Conservation (phyloP, 108 stramenopile species). For the Fragilaria crotonensis region DNA sequence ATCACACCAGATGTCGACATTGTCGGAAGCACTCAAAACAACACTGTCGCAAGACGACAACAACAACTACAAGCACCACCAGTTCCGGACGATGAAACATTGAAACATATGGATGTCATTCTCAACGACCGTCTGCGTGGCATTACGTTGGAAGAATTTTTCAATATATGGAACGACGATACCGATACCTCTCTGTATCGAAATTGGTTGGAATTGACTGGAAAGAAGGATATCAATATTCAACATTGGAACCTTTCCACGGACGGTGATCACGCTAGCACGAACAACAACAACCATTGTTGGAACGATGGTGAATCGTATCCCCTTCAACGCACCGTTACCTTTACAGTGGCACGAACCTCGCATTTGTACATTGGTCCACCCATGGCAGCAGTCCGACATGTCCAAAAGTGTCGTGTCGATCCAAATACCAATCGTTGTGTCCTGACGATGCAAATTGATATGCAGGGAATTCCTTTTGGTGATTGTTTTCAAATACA, state of each 20-base stretch:
- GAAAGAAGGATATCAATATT: slow-evolving; percentile 52
- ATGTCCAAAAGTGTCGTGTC: slow-evolving; percentile 60
- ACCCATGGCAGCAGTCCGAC: slow-evolving; percentile 66
- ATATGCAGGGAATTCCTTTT: slow-evolving; percentile 81
- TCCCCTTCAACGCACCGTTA: slow-evolving; percentile 21
- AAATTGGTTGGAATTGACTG: slow-evolving; percentile 56
- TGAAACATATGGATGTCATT: slow-evolving; percentile 63
- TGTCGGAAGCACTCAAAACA: no score
- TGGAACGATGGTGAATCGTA: neutral
- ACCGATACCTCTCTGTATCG: slow-evolving; percentile 68
- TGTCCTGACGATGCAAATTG: slow-evolving; percentile 55
- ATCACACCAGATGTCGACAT: no score
- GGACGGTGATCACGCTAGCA: slow-evolving; percentile 25
- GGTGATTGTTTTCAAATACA: slow-evolving; percentile 73
- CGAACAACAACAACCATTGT: slow-evolving; percentile 6
- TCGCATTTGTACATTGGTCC: slow-evolving; percentile 78
- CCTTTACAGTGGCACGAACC: slow-evolving; percentile 65
- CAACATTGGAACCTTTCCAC: slow-evolving; percentile 50
- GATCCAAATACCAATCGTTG: slow-evolving; percentile 63
- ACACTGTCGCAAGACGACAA: no score
- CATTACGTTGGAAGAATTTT: slow-evolving; percentile 22
- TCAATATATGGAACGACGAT: slow-evolving; percentile 33
- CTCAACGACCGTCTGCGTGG: slow-evolving; percentile 30
- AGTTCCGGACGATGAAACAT: slow-evolving; percentile 40
- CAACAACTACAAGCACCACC: no score